Conservation (phyloP, 768 basidiomycete genomes). For the Rhizopogon vinicolor region DNA sequence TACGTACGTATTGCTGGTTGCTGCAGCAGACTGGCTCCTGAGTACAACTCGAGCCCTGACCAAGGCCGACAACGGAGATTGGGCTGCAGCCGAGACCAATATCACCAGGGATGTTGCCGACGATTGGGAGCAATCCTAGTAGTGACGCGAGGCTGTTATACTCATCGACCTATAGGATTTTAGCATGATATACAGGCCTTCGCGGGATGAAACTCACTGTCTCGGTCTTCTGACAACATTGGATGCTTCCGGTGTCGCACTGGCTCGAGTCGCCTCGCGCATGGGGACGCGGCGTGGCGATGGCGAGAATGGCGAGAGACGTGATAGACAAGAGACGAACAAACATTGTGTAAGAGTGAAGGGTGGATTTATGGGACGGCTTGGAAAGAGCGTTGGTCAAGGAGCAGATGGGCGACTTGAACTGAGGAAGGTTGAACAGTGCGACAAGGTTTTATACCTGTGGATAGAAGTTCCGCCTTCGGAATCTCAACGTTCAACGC, state of each 20-base stretch:
- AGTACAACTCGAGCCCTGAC: conserved; percentile 13
- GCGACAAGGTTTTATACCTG: background rate
- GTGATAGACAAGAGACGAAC: conserved; percentile 14
- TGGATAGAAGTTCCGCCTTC: background rate
- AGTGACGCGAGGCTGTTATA: background rate
- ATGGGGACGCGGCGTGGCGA: conserved; percentile 17
- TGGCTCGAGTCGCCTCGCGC: conserved; percentile 2
- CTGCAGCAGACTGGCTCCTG: conserved; percentile 24
- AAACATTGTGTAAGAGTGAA: conserved; percentile 13
- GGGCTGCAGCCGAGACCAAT: conserved; percentile 22
- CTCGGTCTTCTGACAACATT: conserved; percentile 16
- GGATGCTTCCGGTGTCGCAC: conserved; percentile 16
- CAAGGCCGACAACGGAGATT: conserved; percentile 14
- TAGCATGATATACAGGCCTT: background rate
- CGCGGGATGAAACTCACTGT: conserved; percentile 11
- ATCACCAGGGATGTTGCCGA: conserved; percentile 13
- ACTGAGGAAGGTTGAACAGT: background rate
- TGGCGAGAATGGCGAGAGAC: conserved; percentile 11
- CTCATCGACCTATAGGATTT: conserved; percentile 8
- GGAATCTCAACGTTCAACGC: background rate
- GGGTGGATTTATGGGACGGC: background rate
- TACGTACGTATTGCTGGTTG: conserved; percentile 15
- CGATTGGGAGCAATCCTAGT: conserved; percentile 3
- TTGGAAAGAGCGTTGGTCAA: background rate
- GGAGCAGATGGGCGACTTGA: background rate